Conservation (phyloP, 257 asterid species). For the Solanum corneliomulleri region DNA sequence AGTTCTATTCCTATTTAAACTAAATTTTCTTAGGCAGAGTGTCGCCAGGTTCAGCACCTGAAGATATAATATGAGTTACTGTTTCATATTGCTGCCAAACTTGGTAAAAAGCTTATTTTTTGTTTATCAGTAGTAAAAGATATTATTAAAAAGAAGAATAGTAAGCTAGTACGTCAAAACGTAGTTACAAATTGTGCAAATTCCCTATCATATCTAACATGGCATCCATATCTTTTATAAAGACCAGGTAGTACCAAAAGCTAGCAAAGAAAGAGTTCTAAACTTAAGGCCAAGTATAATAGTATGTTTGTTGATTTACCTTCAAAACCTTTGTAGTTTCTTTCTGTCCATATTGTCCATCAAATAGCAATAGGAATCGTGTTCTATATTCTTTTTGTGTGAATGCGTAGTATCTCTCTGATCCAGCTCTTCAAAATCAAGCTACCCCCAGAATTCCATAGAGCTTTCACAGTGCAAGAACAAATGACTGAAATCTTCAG, state of each 20-base stretch:
- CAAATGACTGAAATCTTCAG: background rate
- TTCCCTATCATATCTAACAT: background rate
- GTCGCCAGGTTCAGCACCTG: background rate
- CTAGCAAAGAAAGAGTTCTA: background rate
- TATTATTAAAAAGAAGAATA: background rate
- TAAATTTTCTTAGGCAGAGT: background rate
- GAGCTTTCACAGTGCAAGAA: background rate
- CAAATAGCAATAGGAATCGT: background rate
- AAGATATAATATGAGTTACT: background rate
- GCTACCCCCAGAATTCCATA: background rate
- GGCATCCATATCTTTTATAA: background rate
- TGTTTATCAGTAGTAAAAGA: background rate
- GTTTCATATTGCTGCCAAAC: background rate
- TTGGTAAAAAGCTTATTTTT: background rate
- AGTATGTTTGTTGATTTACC: background rate
- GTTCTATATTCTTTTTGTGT: background rate
- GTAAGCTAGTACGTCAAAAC: background rate
- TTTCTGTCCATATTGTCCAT: background rate
- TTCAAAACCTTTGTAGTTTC: background rate
- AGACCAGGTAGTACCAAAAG: background rate
- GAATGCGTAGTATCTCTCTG: background rate
- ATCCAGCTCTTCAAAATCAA: background rate
- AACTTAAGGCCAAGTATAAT: background rate
- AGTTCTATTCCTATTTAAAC: background rate
- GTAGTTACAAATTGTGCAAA: background rate